These are phyloP conservation scores for Pestalotiopsis sp. DNA, from an alignment of 2,329 filamentous ascomycete species.

Conservation along the genomic window DNA sequence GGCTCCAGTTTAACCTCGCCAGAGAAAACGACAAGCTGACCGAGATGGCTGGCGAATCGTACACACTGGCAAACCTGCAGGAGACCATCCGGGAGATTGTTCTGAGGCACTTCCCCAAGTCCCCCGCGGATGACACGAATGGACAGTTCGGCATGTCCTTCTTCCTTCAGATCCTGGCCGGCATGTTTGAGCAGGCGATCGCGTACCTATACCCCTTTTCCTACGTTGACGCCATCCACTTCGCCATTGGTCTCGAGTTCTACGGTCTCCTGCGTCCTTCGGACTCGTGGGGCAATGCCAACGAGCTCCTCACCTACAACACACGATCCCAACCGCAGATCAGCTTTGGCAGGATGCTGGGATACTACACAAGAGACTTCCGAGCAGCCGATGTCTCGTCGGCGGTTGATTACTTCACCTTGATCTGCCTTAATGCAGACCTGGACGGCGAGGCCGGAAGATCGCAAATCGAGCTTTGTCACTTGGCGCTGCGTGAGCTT, in stretches of 20 bases:
- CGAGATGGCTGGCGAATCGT: constrained; percentile 67
- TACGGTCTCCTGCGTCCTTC: constrained; percentile 89
- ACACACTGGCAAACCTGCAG: constrained; percentile 70
- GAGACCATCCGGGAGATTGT: constrained; percentile 85
- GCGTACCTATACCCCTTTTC: constrained; percentile 90
- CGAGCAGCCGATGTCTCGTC: constrained; percentile 85
- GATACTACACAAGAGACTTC: constrained; percentile 96
- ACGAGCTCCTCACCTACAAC: constrained; percentile 69
- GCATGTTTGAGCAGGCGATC: constrained; percentile 92
- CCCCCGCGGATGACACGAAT: constrained; percentile 69
- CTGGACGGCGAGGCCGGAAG: constrained; percentile 72
- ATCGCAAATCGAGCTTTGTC: constrained; percentile 80
- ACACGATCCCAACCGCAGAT: constrained; percentile 76
- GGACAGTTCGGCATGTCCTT: constrained; percentile 89
- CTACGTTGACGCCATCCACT: constrained; percentile 92
- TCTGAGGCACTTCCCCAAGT: constrained; percentile 85
- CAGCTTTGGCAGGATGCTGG: constrained; percentile 91
- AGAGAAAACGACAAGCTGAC: constrained; percentile 64
- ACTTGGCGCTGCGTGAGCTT: constrained; percentile 89
- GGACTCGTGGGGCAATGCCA: constrained; percentile 73
- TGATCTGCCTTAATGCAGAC: constrained; percentile 92
- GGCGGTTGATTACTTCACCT: constrained; percentile 87
- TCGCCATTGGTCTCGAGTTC: constrained; percentile 84
- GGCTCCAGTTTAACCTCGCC: constrained; percentile 71
- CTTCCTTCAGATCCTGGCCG: constrained; percentile 85